Conservation (phyloP, 306 rosid genomes). For the Fragaria nilgerrensis region DNA sequence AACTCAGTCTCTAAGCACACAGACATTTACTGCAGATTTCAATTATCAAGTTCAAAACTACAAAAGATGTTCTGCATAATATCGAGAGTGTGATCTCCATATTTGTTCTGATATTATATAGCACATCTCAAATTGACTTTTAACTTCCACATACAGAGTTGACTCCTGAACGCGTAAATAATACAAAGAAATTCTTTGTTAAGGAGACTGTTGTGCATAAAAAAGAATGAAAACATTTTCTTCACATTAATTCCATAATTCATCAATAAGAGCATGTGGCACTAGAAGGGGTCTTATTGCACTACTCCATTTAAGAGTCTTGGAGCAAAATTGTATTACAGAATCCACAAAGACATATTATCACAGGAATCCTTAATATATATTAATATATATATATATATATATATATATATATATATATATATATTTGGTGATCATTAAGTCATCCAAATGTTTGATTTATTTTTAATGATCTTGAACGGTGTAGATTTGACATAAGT, state of each 20-base stretch:
- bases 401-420: too few species aligned
- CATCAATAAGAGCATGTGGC: neutral
- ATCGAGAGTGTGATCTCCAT: neutral
- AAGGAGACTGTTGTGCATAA: constrained; percentile 2
- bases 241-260: neutral
- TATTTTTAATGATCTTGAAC: too few species aligned
- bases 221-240: constrained; percentile 1
- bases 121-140: constrained; percentile 40
- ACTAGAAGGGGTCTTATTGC: constrained; percentile 2
- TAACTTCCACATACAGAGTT: constrained; percentile 31
- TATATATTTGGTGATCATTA: too few species aligned
- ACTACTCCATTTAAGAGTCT: neutral
- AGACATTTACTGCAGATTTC: neutral
- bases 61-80: neutral
- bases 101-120: neutral
- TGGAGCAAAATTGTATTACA: constrained; percentile 1
- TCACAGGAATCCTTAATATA: neutral
- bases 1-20: neutral
- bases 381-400: too few species aligned
- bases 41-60: constrained; percentile 7
- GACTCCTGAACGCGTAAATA: constrained; percentile 32
- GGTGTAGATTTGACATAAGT: too few species aligned
- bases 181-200: constrained; percentile 20
- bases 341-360: constrained; percentile 7
- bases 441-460: too few species aligned